Base-by-base conservation (phyloP, 768 basidiomycete genomes). In the Glaciozyma antarctica region DNA sequence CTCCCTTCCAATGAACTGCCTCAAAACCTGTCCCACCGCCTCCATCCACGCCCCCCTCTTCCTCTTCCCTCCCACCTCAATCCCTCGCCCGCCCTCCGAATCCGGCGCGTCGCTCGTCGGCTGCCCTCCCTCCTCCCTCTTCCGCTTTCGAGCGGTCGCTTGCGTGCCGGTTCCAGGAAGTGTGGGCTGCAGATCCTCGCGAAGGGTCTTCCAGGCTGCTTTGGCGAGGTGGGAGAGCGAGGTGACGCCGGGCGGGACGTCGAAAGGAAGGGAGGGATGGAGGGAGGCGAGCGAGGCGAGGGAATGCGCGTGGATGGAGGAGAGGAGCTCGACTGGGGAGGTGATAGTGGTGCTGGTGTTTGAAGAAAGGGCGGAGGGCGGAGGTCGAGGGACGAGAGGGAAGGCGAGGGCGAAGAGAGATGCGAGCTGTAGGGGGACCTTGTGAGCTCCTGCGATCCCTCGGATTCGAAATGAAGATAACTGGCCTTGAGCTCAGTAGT, bases 31-130 rank as follows among this genome's bases (percentile, higher is more conserved):
- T 2, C 12, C 58, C 22, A 64, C 65, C 32, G 45, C 51, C n/a
- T 70, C 65, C 30, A 47, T 62, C 65, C 56, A 59, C 4, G 45
- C 41, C 22, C 44, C 30, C 1, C 41, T 51, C 21, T 19, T n/a
- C 48, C 63, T 47, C 53, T 61, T 62, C 47, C 52, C 30, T 16
- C 28, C 56, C 1, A 41, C 38, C 13, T 41, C 38, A 13, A 41
- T 41, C 38, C 38, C 38, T 2, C 38, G 38, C 38, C 38, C 38
- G 2, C 38, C 38, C 38, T 41, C 38, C 10, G 38, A 41, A 41
- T 41, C 38, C 38, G 38, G 38, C 38, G 22, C 58, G 48, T 66
- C 69, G 53, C 63, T 66, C 45, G 62, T 49, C 3, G 69, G 63
- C 7, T 56, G 38, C 10, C 12, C 30, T 2, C 28, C 5, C 0